Conservation (phyloP, 1,139 yeast genomes). For the Chernovozyma aurita region DNA sequence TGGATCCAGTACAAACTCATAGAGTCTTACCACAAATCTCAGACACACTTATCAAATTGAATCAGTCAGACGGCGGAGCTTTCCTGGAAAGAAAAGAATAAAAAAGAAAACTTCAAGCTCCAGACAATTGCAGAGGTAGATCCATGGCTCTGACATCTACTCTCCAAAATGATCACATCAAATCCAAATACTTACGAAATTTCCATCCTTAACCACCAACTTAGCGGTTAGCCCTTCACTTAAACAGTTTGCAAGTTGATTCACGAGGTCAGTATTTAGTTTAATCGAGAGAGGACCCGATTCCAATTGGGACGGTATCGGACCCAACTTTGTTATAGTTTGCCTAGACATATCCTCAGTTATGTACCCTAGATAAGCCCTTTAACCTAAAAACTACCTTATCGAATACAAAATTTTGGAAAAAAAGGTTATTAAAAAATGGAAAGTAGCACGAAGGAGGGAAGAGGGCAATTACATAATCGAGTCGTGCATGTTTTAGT, state of each 20-base stretch:
- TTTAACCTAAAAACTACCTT: background rate
- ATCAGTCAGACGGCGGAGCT: too few species aligned
- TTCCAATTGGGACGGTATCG: slow-evolving; percentile 2
- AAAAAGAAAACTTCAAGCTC: too few species aligned
- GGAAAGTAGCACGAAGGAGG: background rate
- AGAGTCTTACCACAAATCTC: too few species aligned
- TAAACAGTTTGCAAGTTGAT: slow-evolving; percentile 16
- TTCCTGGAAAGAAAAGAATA: too few species aligned
- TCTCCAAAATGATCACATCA: too few species aligned
- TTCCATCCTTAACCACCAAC: slow-evolving; percentile 34
- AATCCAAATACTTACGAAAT: slow-evolving; percentile 22
- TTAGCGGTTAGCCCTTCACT: slow-evolving; percentile 20
- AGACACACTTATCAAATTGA: too few species aligned
- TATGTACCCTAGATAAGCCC: background rate
- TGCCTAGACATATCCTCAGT: background rate
- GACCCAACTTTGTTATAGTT: slow-evolving; percentile 1
- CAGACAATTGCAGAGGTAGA: too few species aligned
- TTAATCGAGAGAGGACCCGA: slow-evolving; percentile 25
- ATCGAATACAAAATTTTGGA: background rate
- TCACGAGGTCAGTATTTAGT: slow-evolving; percentile 22
- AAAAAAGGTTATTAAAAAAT: background rate
- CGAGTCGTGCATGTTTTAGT: background rate
- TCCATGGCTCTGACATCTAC: too few species aligned
- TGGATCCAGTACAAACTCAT: too few species aligned
- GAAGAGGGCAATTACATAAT: background rate